phyloP scores from a whole-genome alignment of 73 alveolate species.

The Diophrys sp. region DNA sequence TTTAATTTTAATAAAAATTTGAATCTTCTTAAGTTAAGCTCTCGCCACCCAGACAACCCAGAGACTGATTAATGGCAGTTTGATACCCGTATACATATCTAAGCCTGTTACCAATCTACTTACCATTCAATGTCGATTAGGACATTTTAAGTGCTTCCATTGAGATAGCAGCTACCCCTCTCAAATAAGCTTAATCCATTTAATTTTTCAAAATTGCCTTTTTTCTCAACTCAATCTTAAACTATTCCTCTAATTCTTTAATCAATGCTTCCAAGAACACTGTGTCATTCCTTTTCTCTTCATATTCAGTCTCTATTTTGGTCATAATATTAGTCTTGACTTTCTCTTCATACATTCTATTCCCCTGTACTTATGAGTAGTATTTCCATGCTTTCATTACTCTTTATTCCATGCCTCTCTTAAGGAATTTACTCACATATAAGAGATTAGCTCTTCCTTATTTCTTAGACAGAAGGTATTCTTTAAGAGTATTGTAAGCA shows the following conservation, averaged over 20 bases:
- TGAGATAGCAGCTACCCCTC: conserved; percentile 34
- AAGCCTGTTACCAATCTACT: conserved; percentile 29
- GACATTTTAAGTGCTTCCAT: conserved; percentile 45
- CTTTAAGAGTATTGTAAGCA: too few relatives aligned
- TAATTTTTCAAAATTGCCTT: conserved; percentile 27
- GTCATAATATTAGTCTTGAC: neutral
- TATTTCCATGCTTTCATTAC: neutral
- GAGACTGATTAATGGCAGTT: too few relatives aligned
- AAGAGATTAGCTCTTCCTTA: neutral
- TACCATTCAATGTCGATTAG: conserved; percentile 5
- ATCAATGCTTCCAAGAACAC: conserved; percentile 36
- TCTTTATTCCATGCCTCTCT: neutral
- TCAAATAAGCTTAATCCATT: conserved; percentile 45
- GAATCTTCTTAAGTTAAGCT: conserved; percentile 26
- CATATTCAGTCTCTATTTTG: conserved; percentile 6
- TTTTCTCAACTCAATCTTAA: conserved; percentile 41
- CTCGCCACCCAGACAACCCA: too few relatives aligned
- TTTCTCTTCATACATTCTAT: conserved; percentile 1
- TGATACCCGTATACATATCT: conserved; percentile 31
- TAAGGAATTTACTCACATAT: neutral
- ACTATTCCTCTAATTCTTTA: conserved; percentile 33
- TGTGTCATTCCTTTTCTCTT: conserved; percentile 31
- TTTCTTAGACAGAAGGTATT: neutral
- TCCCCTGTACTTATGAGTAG: neutral
- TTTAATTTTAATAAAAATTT: conserved; percentile 1